Evolutionary conservation across 495 filamentous ascomycete genomes (phyloP), one percentile per base, ranked within the genome.

Genomic region (Letharia lupina): DNA sequence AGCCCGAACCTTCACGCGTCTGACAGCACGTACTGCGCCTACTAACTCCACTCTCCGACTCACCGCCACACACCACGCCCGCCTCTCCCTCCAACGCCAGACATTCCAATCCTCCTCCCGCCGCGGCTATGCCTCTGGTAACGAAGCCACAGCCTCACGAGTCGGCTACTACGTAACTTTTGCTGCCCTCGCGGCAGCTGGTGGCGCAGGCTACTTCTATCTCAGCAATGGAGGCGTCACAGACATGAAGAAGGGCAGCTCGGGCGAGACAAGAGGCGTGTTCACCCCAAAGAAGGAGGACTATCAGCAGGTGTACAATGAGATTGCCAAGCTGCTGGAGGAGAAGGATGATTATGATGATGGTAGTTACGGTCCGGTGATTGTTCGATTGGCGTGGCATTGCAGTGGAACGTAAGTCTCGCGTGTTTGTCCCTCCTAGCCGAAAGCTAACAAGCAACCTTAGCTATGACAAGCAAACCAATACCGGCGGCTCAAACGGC

Each of bases 311-410:
- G 91, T 97, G 67, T 98, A 98, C 79, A 86, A 96, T 72, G 88
- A 87, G 73, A 86, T 98, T 72, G 91, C 94, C 47, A 77, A 80
- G 71, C 78, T 80, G 42, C 79, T 98, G 57, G 87, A 92, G 76
- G 89, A 96, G 78, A 85, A 94, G 72, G 91, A 94, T 68, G 91
- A 96, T 66, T 97, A 97, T 73, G 94, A 97, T 75, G 93, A 98
- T 77, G 94, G 94, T 70, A 91, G 88, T 79, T 98, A 96, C 74
- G 94, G 91, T 64, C 94, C 94, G 41, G 93, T 96, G 63, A 79
- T 96, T 59, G 78, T 96, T 48, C 86, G 91, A 73, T 83, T 95
- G 71, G 90, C 89, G 61, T 95, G 91, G 91, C 91, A 95, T 79
- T 86, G 86, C 73, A 90, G 87, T 66, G 90, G 90, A 67, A 93